Evolutionary conservation across 108 stramenopile species (phyloP), one percentile per base, ranked within the genome.

Genomic region (Nitzschia sp.): DNA sequence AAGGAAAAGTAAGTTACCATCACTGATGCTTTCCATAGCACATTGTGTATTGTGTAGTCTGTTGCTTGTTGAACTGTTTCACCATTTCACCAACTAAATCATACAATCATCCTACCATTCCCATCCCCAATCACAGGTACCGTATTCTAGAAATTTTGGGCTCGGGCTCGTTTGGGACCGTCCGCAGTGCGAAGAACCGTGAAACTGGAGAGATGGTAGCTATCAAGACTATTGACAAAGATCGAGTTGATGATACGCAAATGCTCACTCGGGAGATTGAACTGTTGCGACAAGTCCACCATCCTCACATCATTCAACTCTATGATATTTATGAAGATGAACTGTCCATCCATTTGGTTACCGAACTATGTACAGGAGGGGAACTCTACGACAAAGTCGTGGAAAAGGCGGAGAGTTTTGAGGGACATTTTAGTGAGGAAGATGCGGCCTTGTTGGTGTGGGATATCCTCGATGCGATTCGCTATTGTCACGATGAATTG

Each of bases 371-470:
- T 46, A 77, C 70, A 17, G 76, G 76, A 17, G 76, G 89, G 21
- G 90, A 91, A 77, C 75, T 94, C 22, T 89, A 85, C 43, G 89
- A 91, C n/a, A 56, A 77, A 39, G 86, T 91, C 21, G 61, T 90
- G 11, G 75, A 86, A 38, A 87, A 83, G 67, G 42, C 46, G 3
- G 53, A 70, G 50, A 54, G 39, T 40, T 29, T 46, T 17, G 52
- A 62, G 37, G 61, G 61, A 55, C 60, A 62, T 63, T 70, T 86
- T 70, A 53, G 68, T 14, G 88, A 90, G 58, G 10, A 51, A 21
- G 76, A 87, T 57, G 86, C 86, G 8, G 71, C 80, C 46, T 40
- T 52, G 21, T 60, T 80, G 22, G 42, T 89, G n/a, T 64, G 60
- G 29, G 72, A 87, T 61, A 84, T 93, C 41, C 67, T 84, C 21